Conservation (phyloP, 1,284 basidiomycete genomes). For the Erythrobasidium hasegawianum region DNA sequence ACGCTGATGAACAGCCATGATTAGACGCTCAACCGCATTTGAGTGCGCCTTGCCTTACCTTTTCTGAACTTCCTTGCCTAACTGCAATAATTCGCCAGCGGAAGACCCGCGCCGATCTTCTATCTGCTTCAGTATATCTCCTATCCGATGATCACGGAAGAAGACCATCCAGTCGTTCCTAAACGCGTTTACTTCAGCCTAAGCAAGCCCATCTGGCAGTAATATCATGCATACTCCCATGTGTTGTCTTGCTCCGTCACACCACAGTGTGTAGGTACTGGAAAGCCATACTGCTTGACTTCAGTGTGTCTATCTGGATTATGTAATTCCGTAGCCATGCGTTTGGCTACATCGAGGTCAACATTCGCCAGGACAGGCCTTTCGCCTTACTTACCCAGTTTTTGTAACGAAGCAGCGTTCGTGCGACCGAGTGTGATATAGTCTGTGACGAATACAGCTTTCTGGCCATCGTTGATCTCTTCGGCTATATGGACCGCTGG, state of each 20-base stretch:
- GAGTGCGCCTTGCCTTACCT: constrained; percentile 54
- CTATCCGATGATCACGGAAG: constrained; percentile 59
- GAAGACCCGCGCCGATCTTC: constrained; percentile 46
- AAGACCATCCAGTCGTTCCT: constrained; percentile 58
- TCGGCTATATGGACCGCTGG: constrained; percentile 62
- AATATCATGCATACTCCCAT: constrained; percentile 55
- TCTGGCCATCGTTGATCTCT: constrained; percentile 47
- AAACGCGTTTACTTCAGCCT: background rate
- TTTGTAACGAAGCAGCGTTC: constrained; percentile 56
- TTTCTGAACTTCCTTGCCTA: constrained; percentile 58
- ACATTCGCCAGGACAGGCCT: background rate
- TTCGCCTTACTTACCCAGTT: constrained; percentile 48
- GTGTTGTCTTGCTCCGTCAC: constrained; percentile 68
- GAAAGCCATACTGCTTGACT: constrained; percentile 62
- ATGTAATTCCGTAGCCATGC: constrained; percentile 65
- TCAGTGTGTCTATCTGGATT: constrained; percentile 44
- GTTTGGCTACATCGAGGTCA: constrained; percentile 53
- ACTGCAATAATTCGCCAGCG: constrained; percentile 53
- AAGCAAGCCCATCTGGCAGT: background rate
- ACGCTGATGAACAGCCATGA: constrained; percentile 55
- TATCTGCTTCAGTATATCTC: constrained; percentile 57
- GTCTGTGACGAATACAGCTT: constrained; percentile 63
- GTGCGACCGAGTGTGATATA: constrained; percentile 60
- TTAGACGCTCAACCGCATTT: background rate
- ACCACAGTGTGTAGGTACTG: constrained; percentile 74